These are phyloP conservation scores for Sugiyamaella xylanicola DNA, from an alignment of 1,139 yeast species.

Conservation along the genomic window DNA sequence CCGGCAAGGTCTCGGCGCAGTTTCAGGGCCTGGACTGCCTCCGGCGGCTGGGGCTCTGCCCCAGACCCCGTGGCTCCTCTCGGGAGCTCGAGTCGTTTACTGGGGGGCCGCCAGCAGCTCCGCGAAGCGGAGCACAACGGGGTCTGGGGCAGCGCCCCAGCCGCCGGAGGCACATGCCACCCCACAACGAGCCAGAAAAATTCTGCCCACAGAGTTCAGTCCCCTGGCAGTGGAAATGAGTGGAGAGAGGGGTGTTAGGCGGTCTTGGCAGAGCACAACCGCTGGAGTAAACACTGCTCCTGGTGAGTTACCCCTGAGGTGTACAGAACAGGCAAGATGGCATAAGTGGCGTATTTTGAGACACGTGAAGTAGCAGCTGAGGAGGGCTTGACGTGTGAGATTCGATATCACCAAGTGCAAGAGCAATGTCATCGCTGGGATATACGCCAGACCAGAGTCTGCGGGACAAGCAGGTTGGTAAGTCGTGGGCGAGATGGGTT, in stretches of 20 bases:
- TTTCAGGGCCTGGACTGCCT: neutral
- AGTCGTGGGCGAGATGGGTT: too few relatives aligned
- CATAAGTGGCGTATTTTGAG: conserved; percentile 2
- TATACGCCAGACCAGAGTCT: conserved; percentile 34
- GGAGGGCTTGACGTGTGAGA: neutral
- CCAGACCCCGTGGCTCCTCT: neutral
- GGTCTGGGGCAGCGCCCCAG: neutral
- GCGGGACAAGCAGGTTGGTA: conserved; percentile 48
- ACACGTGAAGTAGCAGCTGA: too few relatives aligned
- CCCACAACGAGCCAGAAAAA: too few relatives aligned
- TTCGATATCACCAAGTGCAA: neutral
- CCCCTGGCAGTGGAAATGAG: too few relatives aligned
- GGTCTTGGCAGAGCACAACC: too few relatives aligned
- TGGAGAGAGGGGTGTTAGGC: too few relatives aligned
- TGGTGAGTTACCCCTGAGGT: conserved; percentile 1
- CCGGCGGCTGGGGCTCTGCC: neutral
- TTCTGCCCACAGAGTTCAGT: too few relatives aligned
- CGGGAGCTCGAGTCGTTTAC: neutral
- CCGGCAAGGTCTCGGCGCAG: neutral
- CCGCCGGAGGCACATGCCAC: neutral
- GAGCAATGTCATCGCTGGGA: conserved; percentile 14
- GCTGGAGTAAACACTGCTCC: too few relatives aligned
- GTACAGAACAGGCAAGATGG: neutral
- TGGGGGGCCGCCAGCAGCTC: neutral
- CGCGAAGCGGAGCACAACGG: too few relatives aligned